Base-by-base conservation (phyloP, 73 alveolate species). In the Blepharisma japonicum region DNA sequence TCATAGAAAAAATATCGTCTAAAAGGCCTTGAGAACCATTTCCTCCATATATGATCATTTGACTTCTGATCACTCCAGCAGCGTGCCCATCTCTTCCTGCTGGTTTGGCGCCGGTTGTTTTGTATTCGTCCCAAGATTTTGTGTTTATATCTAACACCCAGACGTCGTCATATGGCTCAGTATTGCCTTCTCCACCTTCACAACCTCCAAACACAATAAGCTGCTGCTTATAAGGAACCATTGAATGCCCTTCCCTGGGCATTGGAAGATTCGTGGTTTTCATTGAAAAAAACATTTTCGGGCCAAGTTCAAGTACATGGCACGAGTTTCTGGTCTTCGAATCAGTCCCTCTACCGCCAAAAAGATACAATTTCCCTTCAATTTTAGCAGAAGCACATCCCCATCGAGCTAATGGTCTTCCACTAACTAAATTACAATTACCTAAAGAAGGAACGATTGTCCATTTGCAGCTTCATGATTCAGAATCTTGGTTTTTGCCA, bases 351-450 rank as follows among this genome's bases (percentile, higher is more conserved):
- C 66, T 11, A 0, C 66, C 66, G 21, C 66, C 66, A 51, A 51
- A 51, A 11, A 51, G 66, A 51, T 51, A 51, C n/a, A 51, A 18
- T 51, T 51, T 51, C 21, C 21, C 66, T 14, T 51, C 66, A 18
- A 51, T 51, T 14, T 11, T 14, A 51, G 66, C 66, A 51, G 66
- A 0, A 1, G 66, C 66, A 11, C n/a, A 11, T 51, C 66, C 66
- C 66, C 66, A 51, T 51, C 66, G 66, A 51, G 66, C 21, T 14
- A 51, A 18, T 51, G n/a, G 66, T 51, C 66, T 51, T 51, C 66
- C 66, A 4, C 27, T 14, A 18, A 51, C 66, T 51, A 51, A 14
- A 32, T 51, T 51, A 51, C 21, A 14, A 14, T 51, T 51, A 51
- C 66, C 66, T 11, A 51, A 11, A 1, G 66, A 51, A 51, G n/a